A percentile compares a stretch with the other conserved stretches of the same genome.
phyloP scores from a whole-genome alignment of 1,284 basidiomycete species.

The Thelephora terrestris region DNA sequence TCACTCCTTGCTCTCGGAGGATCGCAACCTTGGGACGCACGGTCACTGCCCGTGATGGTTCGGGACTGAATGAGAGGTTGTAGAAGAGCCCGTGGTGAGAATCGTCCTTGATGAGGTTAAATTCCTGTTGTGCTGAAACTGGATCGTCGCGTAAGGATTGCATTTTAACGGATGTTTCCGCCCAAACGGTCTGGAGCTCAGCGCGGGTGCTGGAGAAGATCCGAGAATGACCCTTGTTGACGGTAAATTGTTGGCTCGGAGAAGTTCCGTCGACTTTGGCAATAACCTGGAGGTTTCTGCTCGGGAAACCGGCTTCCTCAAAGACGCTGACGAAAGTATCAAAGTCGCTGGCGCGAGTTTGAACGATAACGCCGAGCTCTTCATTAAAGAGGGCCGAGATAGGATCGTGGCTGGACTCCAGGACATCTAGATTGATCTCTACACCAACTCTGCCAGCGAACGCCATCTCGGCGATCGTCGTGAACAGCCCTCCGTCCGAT shows the following conservation, averaged over 20 bases:
- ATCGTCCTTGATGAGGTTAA: conserved; percentile 61
- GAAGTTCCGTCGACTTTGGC: conserved; percentile 52
- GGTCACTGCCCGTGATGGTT: conserved; percentile 26
- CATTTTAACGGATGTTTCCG: conserved; percentile 92
- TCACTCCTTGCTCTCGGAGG: conserved; percentile 96
- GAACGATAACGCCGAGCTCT: conserved; percentile 90
- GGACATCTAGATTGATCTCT: conserved; percentile 53
- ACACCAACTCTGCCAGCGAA: conserved; percentile 87
- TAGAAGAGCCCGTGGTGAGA: conserved; percentile 65
- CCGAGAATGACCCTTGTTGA: conserved; percentile 42
- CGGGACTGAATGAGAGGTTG: conserved; percentile 59
- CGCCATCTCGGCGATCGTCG: conserved; percentile 90
- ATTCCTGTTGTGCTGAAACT: conserved; percentile 74
- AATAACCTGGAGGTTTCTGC: conserved; percentile 63
- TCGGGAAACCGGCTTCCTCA: conserved; percentile 62
- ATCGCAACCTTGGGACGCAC: conserved; percentile 86
- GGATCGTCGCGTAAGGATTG: conserved; percentile 86
- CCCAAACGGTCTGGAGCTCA: conserved; percentile 79
- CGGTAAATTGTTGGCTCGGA: conserved; percentile 51
- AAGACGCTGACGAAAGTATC: conserved; percentile 53
- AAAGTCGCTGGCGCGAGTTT: conserved; percentile 64
- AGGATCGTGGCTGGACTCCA: conserved; percentile 41
- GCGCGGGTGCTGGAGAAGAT: conserved; percentile 63
- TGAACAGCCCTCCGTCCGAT: conserved; percentile 93
- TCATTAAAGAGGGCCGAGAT: conserved; percentile 87